phyloP scores from a whole-genome alignment of 129 eudicot species.

The Erigeron canadensis region DNA sequence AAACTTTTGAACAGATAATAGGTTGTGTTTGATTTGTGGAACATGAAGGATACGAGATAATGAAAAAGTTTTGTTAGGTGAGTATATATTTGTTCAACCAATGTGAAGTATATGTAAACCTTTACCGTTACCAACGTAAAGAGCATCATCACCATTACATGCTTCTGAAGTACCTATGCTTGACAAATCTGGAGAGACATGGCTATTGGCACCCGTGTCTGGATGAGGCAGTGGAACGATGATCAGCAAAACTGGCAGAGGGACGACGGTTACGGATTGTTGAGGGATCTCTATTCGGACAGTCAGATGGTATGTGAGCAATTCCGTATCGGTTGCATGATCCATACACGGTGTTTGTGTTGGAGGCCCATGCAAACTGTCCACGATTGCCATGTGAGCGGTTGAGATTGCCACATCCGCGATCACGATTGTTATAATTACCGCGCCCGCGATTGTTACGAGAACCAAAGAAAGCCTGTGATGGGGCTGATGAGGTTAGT shows the following conservation, averaged over 20 bases:
- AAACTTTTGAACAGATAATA: neutral
- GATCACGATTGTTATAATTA: neutral
- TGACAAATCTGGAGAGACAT: neutral
- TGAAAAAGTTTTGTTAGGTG: neutral
- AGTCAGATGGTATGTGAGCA: neutral
- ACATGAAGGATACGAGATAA: neutral
- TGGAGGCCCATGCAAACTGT: neutral
- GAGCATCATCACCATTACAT: neutral
- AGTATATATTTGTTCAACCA: neutral
- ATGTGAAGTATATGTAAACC: neutral
- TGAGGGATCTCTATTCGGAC: neutral
- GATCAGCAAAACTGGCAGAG: neutral
- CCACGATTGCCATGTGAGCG: neutral
- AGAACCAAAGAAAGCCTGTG: neutral
- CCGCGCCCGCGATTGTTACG: neutral
- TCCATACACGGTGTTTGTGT: neutral
- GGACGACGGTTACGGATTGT: neutral
- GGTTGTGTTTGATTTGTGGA: neutral
- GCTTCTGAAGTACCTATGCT: neutral
- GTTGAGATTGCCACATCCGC: neutral
- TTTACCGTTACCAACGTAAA: neutral
- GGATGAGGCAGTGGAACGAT: neutral
- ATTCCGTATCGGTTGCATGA: neutral
- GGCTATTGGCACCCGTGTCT: neutral
- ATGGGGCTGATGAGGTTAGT: too few species aligned